Conservation (phyloP, 768 basidiomycete genomes). For the Suillus subluteus region DNA sequence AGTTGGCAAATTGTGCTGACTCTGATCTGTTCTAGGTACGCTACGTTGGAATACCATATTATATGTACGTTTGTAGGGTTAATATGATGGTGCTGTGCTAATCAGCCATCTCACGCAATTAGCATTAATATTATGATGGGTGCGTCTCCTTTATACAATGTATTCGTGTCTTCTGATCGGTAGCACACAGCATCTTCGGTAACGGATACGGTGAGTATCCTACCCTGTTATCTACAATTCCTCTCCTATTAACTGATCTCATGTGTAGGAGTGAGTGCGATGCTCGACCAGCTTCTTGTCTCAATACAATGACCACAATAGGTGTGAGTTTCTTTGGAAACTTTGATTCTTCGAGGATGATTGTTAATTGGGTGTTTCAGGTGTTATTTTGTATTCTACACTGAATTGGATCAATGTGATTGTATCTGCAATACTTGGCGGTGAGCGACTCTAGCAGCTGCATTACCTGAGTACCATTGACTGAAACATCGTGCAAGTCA, state of each 20-base stretch:
- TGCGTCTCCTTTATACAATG: not conserved
- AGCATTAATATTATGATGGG: not conserved
- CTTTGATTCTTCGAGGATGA: not conserved
- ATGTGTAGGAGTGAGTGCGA: not conserved
- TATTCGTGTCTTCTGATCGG: not conserved
- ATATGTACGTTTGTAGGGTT: not conserved
- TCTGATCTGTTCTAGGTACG: not conserved
- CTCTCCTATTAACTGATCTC: not conserved
- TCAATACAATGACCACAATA: not conserved
- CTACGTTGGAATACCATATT: slow-evolving; percentile 1
- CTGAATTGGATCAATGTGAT: not conserved
- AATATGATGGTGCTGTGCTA: not conserved
- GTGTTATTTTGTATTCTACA: not conserved
- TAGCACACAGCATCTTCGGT: not conserved
- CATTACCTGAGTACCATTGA: not conserved
- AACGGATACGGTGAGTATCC: slow-evolving; percentile 1
- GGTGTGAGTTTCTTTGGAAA: not conserved
- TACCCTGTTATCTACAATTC: not conserved
- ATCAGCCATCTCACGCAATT: not conserved
- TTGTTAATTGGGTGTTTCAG: not conserved
- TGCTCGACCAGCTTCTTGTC: not conserved
- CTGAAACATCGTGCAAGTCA: not conserved
- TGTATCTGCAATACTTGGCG: not conserved
- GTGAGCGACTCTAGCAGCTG: not conserved
- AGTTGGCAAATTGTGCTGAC: not conserved